These are phyloP conservation scores for Phytophthora melonis DNA, from an alignment of 352 stramenopile genomes.

Conservation along the genomic window DNA sequence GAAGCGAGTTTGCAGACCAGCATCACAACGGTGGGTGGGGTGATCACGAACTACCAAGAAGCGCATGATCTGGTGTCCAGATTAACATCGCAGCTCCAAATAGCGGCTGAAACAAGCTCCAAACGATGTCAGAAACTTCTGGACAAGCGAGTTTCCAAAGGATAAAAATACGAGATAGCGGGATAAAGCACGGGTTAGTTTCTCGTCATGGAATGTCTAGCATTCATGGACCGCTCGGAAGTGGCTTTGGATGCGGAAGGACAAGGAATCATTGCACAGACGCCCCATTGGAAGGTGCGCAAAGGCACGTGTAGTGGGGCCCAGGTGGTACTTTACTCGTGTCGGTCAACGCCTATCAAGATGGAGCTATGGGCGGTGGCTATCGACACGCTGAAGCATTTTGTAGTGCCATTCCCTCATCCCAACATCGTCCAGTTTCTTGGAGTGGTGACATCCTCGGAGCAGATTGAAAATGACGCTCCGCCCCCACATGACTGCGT, in stretches of 20 bases:
- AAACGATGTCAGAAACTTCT: slow-evolving; percentile 42
- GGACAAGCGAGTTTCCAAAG: slow-evolving; percentile 23
- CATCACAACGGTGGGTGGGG: slow-evolving; percentile 31
- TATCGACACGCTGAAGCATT: slow-evolving; percentile 38
- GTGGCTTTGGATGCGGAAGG: slow-evolving; percentile 25
- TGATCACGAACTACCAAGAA: slow-evolving; percentile 50
- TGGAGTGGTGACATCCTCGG: slow-evolving; percentile 35
- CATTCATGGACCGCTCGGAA: slow-evolving; percentile 29
- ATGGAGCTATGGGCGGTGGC: slow-evolving; percentile 48
- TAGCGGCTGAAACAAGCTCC: slow-evolving; percentile 43
- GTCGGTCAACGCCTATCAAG: slow-evolving; percentile 45
- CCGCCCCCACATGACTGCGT: slow-evolving; percentile 29
- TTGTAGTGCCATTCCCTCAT: slow-evolving; percentile 43
- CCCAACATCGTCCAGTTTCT: slow-evolving; percentile 64
- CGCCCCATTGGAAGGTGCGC: slow-evolving; percentile 45
- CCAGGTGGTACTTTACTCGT: slow-evolving; percentile 45
- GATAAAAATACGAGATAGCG: slow-evolving; percentile 36
- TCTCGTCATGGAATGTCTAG: slow-evolving; percentile 26
- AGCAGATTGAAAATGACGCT: slow-evolving; percentile 10
- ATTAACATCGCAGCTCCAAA: slow-evolving; percentile 52
- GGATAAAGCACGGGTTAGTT: background rate
- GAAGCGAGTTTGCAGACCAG: slow-evolving; percentile 50
- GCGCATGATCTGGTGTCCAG: slow-evolving; percentile 49
- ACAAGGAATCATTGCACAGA: slow-evolving; percentile 39
- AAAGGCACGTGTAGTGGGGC: slow-evolving; percentile 36